Evolutionary conservation across 495 filamentous ascomycete species (phyloP).

Genomic region (Astrocystis sublimbata): DNA sequence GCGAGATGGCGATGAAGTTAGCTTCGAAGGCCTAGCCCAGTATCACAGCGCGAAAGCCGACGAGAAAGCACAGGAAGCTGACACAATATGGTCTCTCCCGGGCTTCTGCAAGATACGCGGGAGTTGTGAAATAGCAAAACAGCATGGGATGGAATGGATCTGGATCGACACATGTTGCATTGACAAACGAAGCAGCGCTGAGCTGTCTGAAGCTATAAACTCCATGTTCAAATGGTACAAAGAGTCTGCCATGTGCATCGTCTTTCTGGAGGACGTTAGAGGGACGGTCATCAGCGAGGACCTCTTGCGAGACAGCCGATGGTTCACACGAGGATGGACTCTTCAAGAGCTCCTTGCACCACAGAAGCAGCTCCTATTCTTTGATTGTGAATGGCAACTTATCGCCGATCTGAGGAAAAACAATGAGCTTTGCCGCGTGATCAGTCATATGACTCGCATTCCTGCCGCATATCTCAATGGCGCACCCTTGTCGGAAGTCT

Average conservation of each 20-base stretch:
- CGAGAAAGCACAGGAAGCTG: neutral
- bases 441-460: neutral
- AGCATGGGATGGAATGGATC: neutral
- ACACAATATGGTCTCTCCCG: neutral
- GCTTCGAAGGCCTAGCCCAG: neutral
- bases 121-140: neutral
- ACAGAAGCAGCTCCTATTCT: neutral
- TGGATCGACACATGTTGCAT: neutral
- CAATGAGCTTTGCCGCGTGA: neutral
- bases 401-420: neutral
- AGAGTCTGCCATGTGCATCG: neutral
- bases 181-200: neutral
- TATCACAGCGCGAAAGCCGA: neutral
- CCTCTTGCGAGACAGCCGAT: neutral
- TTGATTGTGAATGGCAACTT: neutral
- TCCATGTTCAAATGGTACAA: neutral
- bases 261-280: neutral
- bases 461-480: neutral
- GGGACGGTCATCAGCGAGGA: neutral
- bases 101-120: neutral
- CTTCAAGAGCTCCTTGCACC: no score
- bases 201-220: neutral
- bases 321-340: neutral
- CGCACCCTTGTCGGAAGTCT: neutral
- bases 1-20: neutral